These are phyloP conservation scores for Apiotrichum porosum DNA, from an alignment of 1,284 basidiomycete species.

Conservation along the genomic window DNA sequence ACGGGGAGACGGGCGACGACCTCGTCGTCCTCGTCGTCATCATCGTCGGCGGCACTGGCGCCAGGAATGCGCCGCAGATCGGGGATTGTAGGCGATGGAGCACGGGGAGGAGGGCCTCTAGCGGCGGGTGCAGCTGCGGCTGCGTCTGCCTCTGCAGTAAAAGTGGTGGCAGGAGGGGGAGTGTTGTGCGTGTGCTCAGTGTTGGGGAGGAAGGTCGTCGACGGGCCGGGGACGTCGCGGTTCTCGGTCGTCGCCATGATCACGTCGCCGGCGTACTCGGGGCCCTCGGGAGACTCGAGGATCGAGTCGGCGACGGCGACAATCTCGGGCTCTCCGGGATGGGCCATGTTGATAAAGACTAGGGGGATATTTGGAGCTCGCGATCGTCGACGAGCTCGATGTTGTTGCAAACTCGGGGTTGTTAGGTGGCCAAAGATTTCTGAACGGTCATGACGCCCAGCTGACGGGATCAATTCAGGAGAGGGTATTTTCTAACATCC, in stretches of 20 bases:
- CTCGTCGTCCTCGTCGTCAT: conserved; percentile 34
- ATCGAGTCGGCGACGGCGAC: conserved; percentile 17
- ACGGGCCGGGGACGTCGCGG: conserved; percentile 33
- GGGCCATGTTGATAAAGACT: neutral
- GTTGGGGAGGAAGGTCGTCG: conserved; percentile 31
- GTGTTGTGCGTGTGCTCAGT: neutral
- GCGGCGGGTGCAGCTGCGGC: neutral
- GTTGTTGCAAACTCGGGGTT: neutral
- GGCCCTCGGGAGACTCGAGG: conserved; percentile 20
- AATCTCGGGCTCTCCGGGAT: neutral
- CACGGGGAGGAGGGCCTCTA: conserved; percentile 3
- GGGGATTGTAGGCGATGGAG: too few species aligned
- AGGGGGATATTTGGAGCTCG: neutral
- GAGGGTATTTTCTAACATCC: neutral
- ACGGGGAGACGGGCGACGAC: conserved; percentile 40
- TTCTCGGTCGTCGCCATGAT: conserved; percentile 1
- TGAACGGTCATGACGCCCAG: neutral
- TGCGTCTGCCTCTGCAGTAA: too few species aligned
- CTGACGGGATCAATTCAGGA: conserved; percentile 2
- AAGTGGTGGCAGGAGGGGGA: too few species aligned
- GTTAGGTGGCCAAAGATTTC: neutral
- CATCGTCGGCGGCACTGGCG: conserved; percentile 9
- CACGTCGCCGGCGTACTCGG: conserved; percentile 15
- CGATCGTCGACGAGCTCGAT: neutral
- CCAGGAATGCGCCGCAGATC: conserved; percentile 7